These are phyloP conservation scores for Coemansia sp. DNA, from an alignment of 192 early-diverging fungal genomes.

Conservation along the genomic window DNA sequence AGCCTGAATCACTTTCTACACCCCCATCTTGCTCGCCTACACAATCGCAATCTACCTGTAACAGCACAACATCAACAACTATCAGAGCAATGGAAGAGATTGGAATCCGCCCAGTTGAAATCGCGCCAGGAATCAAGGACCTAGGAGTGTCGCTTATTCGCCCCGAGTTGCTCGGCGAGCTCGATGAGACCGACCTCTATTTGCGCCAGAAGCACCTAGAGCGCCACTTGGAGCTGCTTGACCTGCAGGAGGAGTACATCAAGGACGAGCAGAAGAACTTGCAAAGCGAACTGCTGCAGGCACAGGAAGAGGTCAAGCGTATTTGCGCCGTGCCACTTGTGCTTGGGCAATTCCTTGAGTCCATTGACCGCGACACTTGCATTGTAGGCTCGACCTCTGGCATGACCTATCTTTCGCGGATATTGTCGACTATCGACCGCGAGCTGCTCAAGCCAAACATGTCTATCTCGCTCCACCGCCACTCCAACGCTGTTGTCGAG, in stretches of 20 bases:
- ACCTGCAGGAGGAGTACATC: slow-evolving; percentile 98
- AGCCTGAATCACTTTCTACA: neutral
- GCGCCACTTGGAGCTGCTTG: slow-evolving; percentile 90
- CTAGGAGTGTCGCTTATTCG: slow-evolving; percentile 48
- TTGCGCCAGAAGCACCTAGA: slow-evolving; percentile 92
- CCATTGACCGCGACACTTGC: slow-evolving; percentile 94
- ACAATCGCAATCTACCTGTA: slow-evolving; percentile 4
- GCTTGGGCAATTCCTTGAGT: slow-evolving; percentile 98
- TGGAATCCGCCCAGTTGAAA: slow-evolving; percentile 43
- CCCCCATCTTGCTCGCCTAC: neutral
- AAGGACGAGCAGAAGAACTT: slow-evolving; percentile 98
- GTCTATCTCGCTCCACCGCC: slow-evolving; percentile 93
- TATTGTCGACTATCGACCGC: slow-evolving; percentile 95
- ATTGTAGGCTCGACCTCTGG: slow-evolving; percentile 94
- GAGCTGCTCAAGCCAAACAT: slow-evolving; percentile 93
- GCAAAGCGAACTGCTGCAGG: slow-evolving; percentile 89
- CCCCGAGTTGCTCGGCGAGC: slow-evolving; percentile 39
- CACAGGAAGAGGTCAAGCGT: slow-evolving; percentile 97
- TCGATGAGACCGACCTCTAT: slow-evolving; percentile 81
- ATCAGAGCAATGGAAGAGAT: slow-evolving; percentile 45
- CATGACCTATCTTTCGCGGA: slow-evolving; percentile 87
- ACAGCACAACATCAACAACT: neutral
- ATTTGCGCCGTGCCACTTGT: slow-evolving; percentile 97
- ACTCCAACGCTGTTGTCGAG: slow-evolving; percentile 96
- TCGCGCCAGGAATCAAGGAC: slow-evolving; percentile 51